phyloP scores from a whole-genome alignment of 805 yeast species.

The Starmerella floris region DNA sequence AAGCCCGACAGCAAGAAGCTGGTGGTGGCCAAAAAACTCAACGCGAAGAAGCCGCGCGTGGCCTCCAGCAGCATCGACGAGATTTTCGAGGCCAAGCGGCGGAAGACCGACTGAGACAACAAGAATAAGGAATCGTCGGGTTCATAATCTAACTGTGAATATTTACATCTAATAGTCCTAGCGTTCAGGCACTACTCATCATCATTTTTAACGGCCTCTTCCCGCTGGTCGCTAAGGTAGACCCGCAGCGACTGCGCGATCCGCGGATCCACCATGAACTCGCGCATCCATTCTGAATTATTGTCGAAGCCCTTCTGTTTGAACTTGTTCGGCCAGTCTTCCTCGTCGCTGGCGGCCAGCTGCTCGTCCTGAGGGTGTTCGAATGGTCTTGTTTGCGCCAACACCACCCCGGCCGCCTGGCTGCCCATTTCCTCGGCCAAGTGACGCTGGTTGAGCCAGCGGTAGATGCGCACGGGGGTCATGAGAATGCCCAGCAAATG shows the following conservation, averaged over 20 bases:
- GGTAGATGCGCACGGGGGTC: conserved; percentile 60
- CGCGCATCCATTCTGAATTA: conserved; percentile 79
- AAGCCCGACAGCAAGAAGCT: background rate
- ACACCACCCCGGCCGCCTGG: conserved; percentile 40
- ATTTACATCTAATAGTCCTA: background rate
- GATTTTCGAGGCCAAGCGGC: conserved; percentile 18
- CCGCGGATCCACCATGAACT: conserved; percentile 55
- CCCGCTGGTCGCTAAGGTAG: conserved; percentile 8
- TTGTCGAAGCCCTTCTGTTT: conserved; percentile 59
- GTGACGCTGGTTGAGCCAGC: conserved; percentile 64
- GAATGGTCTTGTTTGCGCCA: conserved; percentile 44
- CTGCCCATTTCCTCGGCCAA: conserved; percentile 53
- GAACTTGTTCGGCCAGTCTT: conserved; percentile 81
- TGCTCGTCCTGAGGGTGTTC: conserved; percentile 31
- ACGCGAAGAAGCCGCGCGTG: conserved; percentile 1
- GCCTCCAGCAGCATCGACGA: conserved; percentile 22
- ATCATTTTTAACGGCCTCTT: background rate
- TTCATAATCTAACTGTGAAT: background rate
- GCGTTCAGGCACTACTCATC: background rate
- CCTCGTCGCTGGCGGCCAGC: conserved; percentile 49
- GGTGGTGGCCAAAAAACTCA: background rate
- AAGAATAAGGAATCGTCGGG: background rate
- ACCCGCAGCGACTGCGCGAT: conserved; percentile 37
- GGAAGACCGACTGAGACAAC: background rate
- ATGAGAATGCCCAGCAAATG: conserved; percentile 66